Conservation (phyloP, 176 grass and related monocot genomes). For the Carex kokanica region DNA sequence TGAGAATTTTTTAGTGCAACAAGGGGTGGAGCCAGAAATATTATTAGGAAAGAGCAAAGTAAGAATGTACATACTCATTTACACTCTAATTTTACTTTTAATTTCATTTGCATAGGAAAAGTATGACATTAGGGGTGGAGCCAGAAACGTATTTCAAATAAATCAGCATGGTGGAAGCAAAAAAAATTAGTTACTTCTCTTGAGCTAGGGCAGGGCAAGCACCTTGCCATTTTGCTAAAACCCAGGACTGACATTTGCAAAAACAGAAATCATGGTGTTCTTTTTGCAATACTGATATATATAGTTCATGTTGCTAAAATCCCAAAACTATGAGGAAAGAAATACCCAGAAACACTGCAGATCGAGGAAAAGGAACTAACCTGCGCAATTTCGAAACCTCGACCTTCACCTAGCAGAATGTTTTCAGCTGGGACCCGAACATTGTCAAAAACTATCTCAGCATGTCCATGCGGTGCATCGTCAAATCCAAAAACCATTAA, state of each 20-base stretch:
- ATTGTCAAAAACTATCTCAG: constrained; percentile 90
- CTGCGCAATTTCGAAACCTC: constrained; percentile 97
- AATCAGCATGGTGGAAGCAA: neutral
- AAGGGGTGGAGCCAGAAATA: neutral
- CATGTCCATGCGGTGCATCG: constrained; percentile 91
- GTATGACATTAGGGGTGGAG: neutral
- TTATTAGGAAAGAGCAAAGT: neutral
- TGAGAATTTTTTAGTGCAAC: neutral
- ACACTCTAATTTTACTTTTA: neutral
- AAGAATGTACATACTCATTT: neutral
- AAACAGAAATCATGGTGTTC: neutral
- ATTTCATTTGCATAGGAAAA: neutral
- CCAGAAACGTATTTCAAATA: neutral
- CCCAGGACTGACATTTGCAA: neutral
- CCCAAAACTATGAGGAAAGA: neutral
- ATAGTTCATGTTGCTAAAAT: neutral
- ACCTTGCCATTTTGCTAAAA: neutral
- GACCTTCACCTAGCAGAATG: constrained; percentile 85
- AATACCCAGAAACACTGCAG: neutral
- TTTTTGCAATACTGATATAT: neutral
- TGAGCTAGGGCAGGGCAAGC: neutral
- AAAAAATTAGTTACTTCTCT: neutral
- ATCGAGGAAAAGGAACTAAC: constrained; percentile 26
- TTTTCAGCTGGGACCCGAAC: constrained; percentile 67
- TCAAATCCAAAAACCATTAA: constrained; percentile 91